Evolutionary conservation across 106 monocot species (phyloP).

Genomic region (Dendrobium officinale): DNA sequence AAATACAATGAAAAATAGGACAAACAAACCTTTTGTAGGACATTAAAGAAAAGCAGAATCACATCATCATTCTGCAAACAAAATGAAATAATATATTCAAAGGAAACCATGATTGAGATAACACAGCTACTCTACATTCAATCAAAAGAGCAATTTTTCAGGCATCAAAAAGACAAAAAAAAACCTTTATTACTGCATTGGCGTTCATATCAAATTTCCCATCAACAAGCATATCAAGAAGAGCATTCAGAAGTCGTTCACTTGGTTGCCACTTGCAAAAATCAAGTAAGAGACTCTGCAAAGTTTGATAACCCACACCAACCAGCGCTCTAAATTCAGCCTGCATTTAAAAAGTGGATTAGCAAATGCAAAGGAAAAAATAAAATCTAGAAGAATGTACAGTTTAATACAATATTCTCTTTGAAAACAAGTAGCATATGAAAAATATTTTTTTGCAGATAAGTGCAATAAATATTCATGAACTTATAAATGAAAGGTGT

Average conservation of each 20-base stretch:
- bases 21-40: conserved; percentile 71
- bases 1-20: not conserved
- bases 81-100: conserved; percentile 13
- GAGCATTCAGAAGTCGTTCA: conserved; percentile 59
- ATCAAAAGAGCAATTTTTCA: not conserved
- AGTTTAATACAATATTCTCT: not conserved
- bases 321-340: conserved; percentile 73
- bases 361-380: not conserved
- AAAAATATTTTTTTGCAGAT: not conserved
- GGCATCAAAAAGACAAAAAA: not conserved
- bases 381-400: not conserved
- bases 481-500: not conserved
- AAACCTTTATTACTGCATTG: conserved; percentile 62
- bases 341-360: conserved; percentile 34
- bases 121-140: not conserved
- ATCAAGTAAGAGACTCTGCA: conserved; percentile 86
- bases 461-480: not conserved
- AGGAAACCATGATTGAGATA: not conserved
- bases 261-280: conserved; percentile 80
- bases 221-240: conserved; percentile 99
- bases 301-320: conserved; percentile 88
- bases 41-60: conserved; percentile 64
- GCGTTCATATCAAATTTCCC: conserved; percentile 57
- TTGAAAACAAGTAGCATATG: not conserved
- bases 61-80: conserved; percentile 90